Evolutionary conservation across 2,329 filamentous ascomycete genomes (phyloP), one percentile per base, ranked within the genome.

Genomic region (Onygena corvina): DNA sequence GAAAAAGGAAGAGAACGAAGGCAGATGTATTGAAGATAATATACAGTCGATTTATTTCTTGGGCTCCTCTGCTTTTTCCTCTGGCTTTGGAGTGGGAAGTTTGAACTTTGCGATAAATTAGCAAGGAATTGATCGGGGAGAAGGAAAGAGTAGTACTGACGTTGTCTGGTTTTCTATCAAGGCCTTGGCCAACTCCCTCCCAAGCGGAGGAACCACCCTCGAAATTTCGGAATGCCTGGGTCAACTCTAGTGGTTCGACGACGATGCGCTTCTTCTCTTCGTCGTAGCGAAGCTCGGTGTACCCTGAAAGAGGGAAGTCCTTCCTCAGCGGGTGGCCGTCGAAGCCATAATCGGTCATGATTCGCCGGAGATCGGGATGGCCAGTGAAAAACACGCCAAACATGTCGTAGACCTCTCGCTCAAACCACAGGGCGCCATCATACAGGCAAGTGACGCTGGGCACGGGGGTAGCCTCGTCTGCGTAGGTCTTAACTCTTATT

Each of bases 211-310:
- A 81, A 50, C 88, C 87, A 53, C 89, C 88, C 71, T 95, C 89
- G 64, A 98, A 98, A 74, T 98, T 96, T 60, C 92, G 82, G 81
- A 93, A 98, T 5, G 93, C 92, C 71, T 98, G 92, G 11, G 92
- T 96, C 69, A 98, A 78, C 74, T 98, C 92, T 46, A 98, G 76
- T 34, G 93, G 92, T 76, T 98, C 93, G 27, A 93, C 90, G 53
- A 98, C 90, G 64, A 98, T 95, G 54, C 92, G 81, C 81, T 98
- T 98, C 85, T 95, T 98, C 77, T 98, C 93, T 72, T 98, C 92
- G 59, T 98, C 92, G 65, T 93, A 98, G 63, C 92, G 79, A 58
- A 98, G 84, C 74, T 98, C 93, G 29, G 92, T 98, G 74, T 98
- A 98, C 44, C 92, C 92, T 2, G 92, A 95, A 66, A 98, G 72